phyloP scores from a whole-genome alignment of 1,139 yeast genomes.

The Eremothecium sinecaudum region DNA sequence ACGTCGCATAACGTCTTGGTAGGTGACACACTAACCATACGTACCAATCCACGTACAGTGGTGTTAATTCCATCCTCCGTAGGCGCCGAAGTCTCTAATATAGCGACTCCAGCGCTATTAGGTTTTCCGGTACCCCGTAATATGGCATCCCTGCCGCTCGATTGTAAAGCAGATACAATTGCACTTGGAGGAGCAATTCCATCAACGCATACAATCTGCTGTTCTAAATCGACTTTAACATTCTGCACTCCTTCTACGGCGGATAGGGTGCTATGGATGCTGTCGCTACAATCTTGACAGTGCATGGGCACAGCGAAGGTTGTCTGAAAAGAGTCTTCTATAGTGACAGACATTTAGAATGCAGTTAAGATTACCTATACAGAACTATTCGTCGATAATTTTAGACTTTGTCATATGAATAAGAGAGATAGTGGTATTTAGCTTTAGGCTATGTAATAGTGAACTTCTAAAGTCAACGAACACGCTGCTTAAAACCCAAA shows the following conservation, averaged over 20 bases:
- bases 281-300: constrained; percentile 17
- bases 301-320: constrained; percentile 28
- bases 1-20: constrained; percentile 57
- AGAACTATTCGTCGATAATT: too few species aligned
- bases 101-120: constrained; percentile 86
- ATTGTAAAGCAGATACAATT: constrained; percentile 19
- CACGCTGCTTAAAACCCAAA: constrained; percentile 29
- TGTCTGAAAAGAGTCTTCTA: constrained; percentile 25
- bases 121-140: constrained; percentile 85
- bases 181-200: constrained; percentile 25
- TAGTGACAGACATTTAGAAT: too few species aligned
- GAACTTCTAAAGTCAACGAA: too few species aligned
- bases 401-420: too few species aligned
- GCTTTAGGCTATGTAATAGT: too few species aligned
- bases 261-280: constrained; percentile 17
- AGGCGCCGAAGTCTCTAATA: constrained; percentile 60
- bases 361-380: too few species aligned
- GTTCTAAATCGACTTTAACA: constrained; percentile 16
- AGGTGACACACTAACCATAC: constrained; percentile 63
- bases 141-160: constrained; percentile 71
- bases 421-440: too few species aligned
- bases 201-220: constrained; percentile 21
- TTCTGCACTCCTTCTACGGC: constrained; percentile 16
- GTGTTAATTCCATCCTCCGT: constrained; percentile 35
- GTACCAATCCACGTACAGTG: constrained; percentile 79